These are phyloP conservation scores for Capronia epimyces DNA, from an alignment of 2,329 filamentous ascomycete species.

Conservation along the genomic window DNA sequence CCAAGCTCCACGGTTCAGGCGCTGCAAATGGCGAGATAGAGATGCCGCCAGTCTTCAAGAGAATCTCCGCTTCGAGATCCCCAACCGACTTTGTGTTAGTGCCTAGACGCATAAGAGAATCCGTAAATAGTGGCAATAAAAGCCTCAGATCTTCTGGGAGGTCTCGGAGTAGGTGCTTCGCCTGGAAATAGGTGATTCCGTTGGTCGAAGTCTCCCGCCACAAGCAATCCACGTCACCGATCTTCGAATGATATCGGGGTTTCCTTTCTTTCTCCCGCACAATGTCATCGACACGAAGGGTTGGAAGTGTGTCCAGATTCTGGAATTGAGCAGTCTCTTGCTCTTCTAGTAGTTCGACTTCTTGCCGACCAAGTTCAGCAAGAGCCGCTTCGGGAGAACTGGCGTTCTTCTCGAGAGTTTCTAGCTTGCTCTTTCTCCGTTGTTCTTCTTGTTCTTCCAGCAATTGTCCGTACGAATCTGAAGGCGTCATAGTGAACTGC, in stretches of 20 bases:
- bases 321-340: constrained; percentile 80
- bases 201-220: constrained; percentile 94
- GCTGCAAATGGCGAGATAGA: constrained; percentile 79
- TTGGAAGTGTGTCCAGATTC: constrained; percentile 81
- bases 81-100: constrained; percentile 87
- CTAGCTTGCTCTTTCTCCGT: constrained; percentile 57
- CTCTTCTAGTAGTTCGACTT: constrained; percentile 71
- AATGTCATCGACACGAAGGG: constrained; percentile 83
- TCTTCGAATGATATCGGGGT: constrained; percentile 52
- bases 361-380: constrained; percentile 66
- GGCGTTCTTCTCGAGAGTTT: constrained; percentile 55
- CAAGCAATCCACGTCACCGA: constrained; percentile 65
- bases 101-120: constrained; percentile 86
- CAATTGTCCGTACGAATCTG: constrained; percentile 65
- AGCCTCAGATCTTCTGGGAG: constrained; percentile 79
- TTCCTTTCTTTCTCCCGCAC: constrained; percentile 71
- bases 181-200: constrained; percentile 91
- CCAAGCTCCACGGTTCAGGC: constrained; percentile 67
- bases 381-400: constrained; percentile 67
- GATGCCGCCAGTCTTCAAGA: constrained; percentile 89
- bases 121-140: constrained; percentile 83
- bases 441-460: constrained; percentile 70
- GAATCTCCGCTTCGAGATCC: constrained; percentile 90
- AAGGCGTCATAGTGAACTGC: constrained; percentile 91
- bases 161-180: constrained; percentile 71